phyloP scores from a whole-genome alignment of 2,329 filamentous ascomycete species.

The Neofusicoccum sp. region DNA sequence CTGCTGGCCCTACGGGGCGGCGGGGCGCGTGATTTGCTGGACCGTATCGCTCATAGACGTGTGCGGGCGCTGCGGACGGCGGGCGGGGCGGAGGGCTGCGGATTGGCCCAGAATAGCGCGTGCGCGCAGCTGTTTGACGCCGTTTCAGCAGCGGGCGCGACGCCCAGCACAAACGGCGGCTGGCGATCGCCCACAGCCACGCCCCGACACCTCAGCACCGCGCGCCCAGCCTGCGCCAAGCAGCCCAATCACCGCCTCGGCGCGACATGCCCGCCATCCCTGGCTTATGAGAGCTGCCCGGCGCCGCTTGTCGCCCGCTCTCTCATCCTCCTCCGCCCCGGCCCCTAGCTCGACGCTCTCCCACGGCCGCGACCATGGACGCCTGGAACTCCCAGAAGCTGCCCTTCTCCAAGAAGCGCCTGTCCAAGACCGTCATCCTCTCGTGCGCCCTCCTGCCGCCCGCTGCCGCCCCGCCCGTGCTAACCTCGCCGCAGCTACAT shows the following conservation, averaged over 20 bases:
- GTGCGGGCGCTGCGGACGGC: not conserved
- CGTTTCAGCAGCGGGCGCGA: slow-evolving; percentile 10
- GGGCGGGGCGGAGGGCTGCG: not conserved
- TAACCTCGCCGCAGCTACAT: slow-evolving; percentile 51
- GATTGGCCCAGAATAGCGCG: not conserved
- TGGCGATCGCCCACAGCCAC: slow-evolving; percentile 7
- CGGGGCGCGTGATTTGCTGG: not conserved
- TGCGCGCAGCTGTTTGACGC: slow-evolving; percentile 1
- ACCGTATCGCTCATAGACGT: not conserved
- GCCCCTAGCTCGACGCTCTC: not conserved
- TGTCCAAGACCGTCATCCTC: slow-evolving; percentile 54
- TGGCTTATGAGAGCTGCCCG: slow-evolving; percentile 15
- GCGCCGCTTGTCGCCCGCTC: not conserved
- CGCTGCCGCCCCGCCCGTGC: slow-evolving; percentile 19
- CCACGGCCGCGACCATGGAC: slow-evolving; percentile 23
- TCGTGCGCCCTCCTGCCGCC: slow-evolving; percentile 46
- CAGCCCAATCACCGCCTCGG: slow-evolving; percentile 17
- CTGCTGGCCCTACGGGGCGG: slow-evolving; percentile 5
- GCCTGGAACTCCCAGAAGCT: slow-evolving; percentile 42
- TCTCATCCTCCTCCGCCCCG: not conserved
- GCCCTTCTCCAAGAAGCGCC: slow-evolving; percentile 57
- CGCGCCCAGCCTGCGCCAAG: slow-evolving; percentile 17
- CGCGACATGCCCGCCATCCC: slow-evolving; percentile 5
- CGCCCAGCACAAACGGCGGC: slow-evolving; percentile 8
- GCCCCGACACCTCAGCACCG: slow-evolving; percentile 16